Percentiles rank a stretch among this genome's conserved stretches.
Conservation (phyloP, 176 grass and related monocot genomes). For the Rhynchospora pubera region DNA sequence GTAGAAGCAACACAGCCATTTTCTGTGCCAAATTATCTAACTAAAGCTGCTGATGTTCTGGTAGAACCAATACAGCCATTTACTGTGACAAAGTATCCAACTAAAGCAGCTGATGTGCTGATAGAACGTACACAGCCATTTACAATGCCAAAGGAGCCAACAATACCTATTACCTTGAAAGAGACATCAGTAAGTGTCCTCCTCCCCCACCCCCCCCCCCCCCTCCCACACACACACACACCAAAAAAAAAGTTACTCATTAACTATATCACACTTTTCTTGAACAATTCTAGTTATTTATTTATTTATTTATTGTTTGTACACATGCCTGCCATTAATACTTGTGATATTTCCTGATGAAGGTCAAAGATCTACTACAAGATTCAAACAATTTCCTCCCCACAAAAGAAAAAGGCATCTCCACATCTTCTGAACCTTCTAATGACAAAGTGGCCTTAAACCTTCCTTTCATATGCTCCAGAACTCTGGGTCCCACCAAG, state of each 20-base stretch:
- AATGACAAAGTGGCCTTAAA: slow-evolving; percentile 38
- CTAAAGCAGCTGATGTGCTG: background rate
- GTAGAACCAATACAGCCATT: background rate
- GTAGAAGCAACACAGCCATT: background rate
- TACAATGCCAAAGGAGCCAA: slow-evolving; percentile 28
- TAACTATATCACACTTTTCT: too few species aligned
- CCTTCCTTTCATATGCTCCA: slow-evolving; percentile 30
- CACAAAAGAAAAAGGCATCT: slow-evolving; percentile 38
- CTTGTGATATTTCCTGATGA: slow-evolving; percentile 1
- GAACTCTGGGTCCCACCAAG: slow-evolving; percentile 18
- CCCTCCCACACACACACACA: too few species aligned
- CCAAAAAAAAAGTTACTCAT: background rate
- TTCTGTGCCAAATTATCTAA: slow-evolving; percentile 28
- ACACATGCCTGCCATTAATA: background rate
- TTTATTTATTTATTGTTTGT: too few species aligned
- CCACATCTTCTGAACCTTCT: slow-evolving; percentile 48
- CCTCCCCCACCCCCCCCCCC: too few species aligned
- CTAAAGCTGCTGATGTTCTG: background rate
- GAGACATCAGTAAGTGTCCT: background rate
- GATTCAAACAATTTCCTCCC: slow-evolving; percentile 24
- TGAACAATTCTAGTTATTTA: background rate
- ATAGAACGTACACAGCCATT: background rate
- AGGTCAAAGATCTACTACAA: slow-evolving; percentile 5
- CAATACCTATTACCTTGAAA: slow-evolving; percentile 10
- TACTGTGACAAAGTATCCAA: slow-evolving; percentile 27